These are phyloP conservation scores for Brassica juncea DNA, from an alignment of 345 rosid species.

Conservation along the genomic window DNA sequence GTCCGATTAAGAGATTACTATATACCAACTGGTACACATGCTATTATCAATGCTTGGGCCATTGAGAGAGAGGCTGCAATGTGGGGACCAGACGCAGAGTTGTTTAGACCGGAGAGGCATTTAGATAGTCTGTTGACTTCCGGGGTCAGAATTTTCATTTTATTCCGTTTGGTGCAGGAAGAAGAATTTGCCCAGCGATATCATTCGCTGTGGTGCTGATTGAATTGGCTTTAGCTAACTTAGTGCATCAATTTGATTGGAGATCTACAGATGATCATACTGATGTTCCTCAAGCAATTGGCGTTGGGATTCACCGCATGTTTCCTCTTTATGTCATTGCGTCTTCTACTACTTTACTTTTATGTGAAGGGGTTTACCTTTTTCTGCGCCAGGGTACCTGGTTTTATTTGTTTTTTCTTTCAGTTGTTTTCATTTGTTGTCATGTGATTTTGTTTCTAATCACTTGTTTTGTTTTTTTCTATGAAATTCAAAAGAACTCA, in stretches of 20 bases:
- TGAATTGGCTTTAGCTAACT: not conserved
- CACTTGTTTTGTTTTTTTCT: no score
- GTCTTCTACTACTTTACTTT: not conserved
- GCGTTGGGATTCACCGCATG: not conserved
- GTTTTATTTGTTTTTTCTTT: not conserved
- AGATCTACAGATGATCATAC: not conserved
- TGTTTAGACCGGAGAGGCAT: not conserved
- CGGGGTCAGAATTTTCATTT: not conserved
- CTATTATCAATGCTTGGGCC: not conserved
- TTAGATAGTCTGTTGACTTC: not conserved
- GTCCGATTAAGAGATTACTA: not conserved
- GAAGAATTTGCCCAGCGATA: not conserved
- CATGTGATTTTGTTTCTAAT: not conserved
- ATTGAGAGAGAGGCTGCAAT: not conserved
- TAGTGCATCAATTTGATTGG: not conserved
- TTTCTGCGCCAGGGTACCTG: not conserved
- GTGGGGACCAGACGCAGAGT: not conserved
- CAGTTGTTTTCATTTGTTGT: not conserved
- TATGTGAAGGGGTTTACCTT: not conserved
- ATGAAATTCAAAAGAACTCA: no score
- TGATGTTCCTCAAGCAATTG: not conserved
- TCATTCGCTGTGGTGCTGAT: not conserved
- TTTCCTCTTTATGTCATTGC: not conserved
- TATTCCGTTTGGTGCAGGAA: not conserved
- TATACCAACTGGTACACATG: not conserved